Evolutionary conservation across 2,329 filamentous ascomycete genomes (phyloP).

Genomic region (Ophiocordyceps australis): DNA sequence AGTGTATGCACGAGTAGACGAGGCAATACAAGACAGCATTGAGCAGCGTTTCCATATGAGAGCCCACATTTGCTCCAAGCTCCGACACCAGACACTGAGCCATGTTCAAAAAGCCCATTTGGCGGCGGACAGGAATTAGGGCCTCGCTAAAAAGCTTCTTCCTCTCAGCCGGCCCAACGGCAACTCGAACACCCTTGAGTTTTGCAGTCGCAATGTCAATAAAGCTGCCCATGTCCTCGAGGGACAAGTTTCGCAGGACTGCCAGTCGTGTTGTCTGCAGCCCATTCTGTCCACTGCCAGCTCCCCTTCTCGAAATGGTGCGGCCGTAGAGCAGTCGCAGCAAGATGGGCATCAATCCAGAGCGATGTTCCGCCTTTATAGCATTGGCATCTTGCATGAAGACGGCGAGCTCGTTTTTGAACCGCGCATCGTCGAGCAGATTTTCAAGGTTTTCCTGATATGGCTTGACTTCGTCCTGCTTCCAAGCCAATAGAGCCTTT

Average conservation of each 20-base stretch:
- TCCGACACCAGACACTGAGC: constrained; percentile 72
- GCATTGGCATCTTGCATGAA: constrained; percentile 62
- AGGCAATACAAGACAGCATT: constrained; percentile 71
- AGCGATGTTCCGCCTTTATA: constrained; percentile 56
- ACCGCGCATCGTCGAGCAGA: constrained; percentile 75
- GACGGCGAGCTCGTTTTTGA: constrained; percentile 84
- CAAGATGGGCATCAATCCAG: constrained; percentile 66
- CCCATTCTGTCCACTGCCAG: constrained; percentile 59
- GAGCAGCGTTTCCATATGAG: constrained; percentile 50
- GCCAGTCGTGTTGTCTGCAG: constrained; percentile 68
- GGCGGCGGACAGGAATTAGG: constrained; percentile 52
- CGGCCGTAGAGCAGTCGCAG: constrained; percentile 79
- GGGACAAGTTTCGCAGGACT: constrained; percentile 58
- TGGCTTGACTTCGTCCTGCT: constrained; percentile 51
- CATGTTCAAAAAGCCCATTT: constrained; percentile 87
- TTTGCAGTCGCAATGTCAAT: constrained; percentile 65
- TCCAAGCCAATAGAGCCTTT: constrained; percentile 80
- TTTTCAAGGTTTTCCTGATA: constrained; percentile 79
- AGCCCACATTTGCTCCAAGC: constrained; percentile 53
- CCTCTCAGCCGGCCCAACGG: constrained; percentile 27
- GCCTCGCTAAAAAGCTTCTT: constrained; percentile 37
- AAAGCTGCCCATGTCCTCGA: constrained; percentile 62
- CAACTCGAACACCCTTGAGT: constrained; percentile 40
- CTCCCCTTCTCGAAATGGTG: constrained; percentile 65
- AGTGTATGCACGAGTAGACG: constrained; percentile 45